Evolutionary conservation across 768 basidiomycete species (phyloP).

Genomic region (Boletus bicolor): DNA sequence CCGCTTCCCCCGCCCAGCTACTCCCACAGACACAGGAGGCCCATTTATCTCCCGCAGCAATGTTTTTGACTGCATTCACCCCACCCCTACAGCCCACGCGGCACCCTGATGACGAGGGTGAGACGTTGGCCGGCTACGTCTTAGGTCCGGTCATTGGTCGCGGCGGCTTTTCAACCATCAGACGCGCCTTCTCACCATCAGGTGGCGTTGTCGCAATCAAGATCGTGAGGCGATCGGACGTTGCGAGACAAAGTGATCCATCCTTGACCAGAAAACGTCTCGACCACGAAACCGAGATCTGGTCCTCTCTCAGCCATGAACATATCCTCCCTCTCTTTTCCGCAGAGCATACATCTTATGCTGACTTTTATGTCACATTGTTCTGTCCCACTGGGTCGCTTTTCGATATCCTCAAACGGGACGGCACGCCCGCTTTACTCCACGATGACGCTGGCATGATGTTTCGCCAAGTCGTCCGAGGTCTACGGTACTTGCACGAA

Average conservation of each 20-base stretch:
- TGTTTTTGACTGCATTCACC: conserved; percentile 68
- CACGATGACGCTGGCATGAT: conserved; percentile 81
- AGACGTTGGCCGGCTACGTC: conserved; percentile 65
- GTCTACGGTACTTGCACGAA: conserved; percentile 79
- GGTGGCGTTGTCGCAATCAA: conserved; percentile 81
- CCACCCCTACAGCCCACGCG: conserved; percentile 34
- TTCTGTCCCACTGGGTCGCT: conserved; percentile 84
- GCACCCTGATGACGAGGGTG: conserved; percentile 64
- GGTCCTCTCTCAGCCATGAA: conserved; percentile 78
- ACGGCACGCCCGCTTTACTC: conserved; percentile 61
- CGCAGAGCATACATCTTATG: conserved; percentile 51
- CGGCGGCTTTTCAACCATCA: conserved; percentile 80
- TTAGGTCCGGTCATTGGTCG: conserved; percentile 74
- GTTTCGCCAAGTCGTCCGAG: conserved; percentile 83
- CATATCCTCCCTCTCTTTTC: conserved; percentile 84
- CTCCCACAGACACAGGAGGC: conserved; percentile 14
- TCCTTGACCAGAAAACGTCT: conserved; percentile 51
- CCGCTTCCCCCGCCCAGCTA: not conserved
- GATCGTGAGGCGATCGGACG: conserved; percentile 63
- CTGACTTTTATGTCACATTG: conserved; percentile 80
- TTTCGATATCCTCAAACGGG: conserved; percentile 75
- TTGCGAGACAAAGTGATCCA: conserved; percentile 51
- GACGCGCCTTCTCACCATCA: conserved; percentile 58
- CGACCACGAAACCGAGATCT: conserved; percentile 67
- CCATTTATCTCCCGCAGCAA: conserved; percentile 62